Evolutionary conservation across 2,329 filamentous ascomycete genomes (phyloP), one percentile per base, ranked within the genome.

Genomic region (Penicillium sp.): DNA sequence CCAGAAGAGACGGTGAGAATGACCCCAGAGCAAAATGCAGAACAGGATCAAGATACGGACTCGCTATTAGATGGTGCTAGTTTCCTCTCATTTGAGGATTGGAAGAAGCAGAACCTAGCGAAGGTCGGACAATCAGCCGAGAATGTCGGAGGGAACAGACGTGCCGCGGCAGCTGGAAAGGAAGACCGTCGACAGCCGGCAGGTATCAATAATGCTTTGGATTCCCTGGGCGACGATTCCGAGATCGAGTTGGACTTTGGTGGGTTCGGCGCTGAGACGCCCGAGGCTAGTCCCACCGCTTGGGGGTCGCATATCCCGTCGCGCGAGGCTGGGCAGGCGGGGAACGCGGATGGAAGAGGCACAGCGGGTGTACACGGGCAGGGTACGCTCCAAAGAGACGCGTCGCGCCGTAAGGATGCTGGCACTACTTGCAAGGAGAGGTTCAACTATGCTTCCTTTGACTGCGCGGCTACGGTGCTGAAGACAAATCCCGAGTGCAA

Each of bases 351-450:
- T 39, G 41, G 33, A 9, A 46, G 51, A 23, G 38, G 60, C 9
- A 47, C 57, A 9, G 59, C 61, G 5, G 73, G 72, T 51, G 64
- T 73, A 27, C 46, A 60, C 19, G 73, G 77, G 3, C 79, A 81
- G 27, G 75, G 77, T 23, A 72, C 81, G 2, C 68, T 78, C 0
- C 79, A 80, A 47, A 76, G 80, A n/a, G 80, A 81, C 19, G 78
- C 82, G 36, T 82, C 86, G 60, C 84, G 91, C 38, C 92, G 89
- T 70, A 97, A 95, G 74, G 92, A 97, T 73, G 94, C 94, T 4
- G 94, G 94, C 8, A 96, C 91, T 73, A 99, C 94, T 0, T 97
- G 93, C 82, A 97, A 97, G 75, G 94, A 97, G 75, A 84, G 94
- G 44, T 97, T 96, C 75, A 97, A 96, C 53, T 99, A 96, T 76